phyloP scores from a whole-genome alignment of 371 early-diverging fungal species.

The Apophysomyces ossiformis region DNA sequence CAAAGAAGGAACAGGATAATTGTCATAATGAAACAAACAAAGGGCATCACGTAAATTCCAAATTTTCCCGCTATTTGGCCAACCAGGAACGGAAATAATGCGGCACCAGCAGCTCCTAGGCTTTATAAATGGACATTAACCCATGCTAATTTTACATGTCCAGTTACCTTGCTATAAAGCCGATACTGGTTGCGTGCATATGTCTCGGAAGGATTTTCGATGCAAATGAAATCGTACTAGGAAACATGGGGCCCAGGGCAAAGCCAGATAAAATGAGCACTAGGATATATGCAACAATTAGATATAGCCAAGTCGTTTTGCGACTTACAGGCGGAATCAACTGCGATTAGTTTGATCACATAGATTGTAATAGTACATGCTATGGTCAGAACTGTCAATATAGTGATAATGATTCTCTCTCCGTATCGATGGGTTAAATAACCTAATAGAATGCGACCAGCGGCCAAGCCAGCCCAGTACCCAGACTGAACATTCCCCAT shows the following conservation, averaged over 20 bases:
- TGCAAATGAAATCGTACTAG: slow-evolving; percentile 37
- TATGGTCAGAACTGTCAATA: slow-evolving; percentile 29
- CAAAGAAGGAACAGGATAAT: slow-evolving; percentile 31
- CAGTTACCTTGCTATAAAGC: slow-evolving; percentile 40
- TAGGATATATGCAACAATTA: not conserved
- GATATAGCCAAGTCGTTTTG: not conserved
- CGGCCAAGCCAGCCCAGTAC: slow-evolving; percentile 42
- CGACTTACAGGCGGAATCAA: slow-evolving; percentile 27
- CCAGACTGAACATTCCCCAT: slow-evolving; percentile 33
- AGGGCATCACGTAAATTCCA: slow-evolving; percentile 36
- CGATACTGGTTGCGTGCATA: slow-evolving; percentile 39
- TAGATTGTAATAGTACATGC: slow-evolving; percentile 19
- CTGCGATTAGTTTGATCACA: slow-evolving; percentile 15
- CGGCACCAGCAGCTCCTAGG: slow-evolving; percentile 43
- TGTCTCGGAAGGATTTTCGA: slow-evolving; percentile 37
- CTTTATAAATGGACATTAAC: slow-evolving; percentile 15
- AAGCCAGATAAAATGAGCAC: slow-evolving; percentile 30
- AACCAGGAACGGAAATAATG: slow-evolving; percentile 40
- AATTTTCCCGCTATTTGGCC: slow-evolving; percentile 36
- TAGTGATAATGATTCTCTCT: slow-evolving; percentile 34
- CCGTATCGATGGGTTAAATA: slow-evolving; percentile 33
- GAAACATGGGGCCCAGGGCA: slow-evolving; percentile 42
- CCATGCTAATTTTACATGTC: not conserved
- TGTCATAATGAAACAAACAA: slow-evolving; percentile 27
- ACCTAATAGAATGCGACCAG: slow-evolving; percentile 38